Percentiles rank a stretch among this genome's conserved stretches.
Evolutionary conservation across 768 basidiomycete species (phyloP).

Genomic region (Auricularia sp.): DNA sequence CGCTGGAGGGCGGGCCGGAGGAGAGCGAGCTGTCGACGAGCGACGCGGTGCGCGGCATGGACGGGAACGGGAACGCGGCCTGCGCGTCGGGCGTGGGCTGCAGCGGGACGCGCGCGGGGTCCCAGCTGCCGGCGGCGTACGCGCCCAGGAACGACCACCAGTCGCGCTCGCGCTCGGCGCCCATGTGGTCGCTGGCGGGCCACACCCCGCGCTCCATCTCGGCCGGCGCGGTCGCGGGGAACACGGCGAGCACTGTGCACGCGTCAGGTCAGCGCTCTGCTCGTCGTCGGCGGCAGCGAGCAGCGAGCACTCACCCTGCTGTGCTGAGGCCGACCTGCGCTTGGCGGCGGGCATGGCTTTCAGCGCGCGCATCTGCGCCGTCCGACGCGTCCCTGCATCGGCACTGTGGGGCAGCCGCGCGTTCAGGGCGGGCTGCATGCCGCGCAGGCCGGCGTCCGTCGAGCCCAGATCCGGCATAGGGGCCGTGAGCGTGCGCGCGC

Average conservation of each 20-base stretch:
- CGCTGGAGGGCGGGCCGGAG: slow-evolving; percentile 13
- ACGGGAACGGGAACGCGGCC: slow-evolving; percentile 17
- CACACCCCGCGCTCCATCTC: neutral
- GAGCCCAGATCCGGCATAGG: no score
- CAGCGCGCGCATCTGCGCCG: no score
- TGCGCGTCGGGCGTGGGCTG: slow-evolving; percentile 31
- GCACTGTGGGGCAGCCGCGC: no score
- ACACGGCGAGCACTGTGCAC: neutral
- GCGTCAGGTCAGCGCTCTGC: neutral
- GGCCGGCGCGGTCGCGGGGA: neutral
- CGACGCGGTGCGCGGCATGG: slow-evolving; percentile 14
- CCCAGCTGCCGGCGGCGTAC: slow-evolving; percentile 71
- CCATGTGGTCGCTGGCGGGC: neutral
- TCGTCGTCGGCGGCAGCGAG: no score
- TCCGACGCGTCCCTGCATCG: no score
- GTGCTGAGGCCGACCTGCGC: no score
- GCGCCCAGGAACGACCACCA: slow-evolving; percentile 72
- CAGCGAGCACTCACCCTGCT: no score
- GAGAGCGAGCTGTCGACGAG: slow-evolving; percentile 7
- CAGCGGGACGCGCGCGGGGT: slow-evolving; percentile 59
- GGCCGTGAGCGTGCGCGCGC: no score
- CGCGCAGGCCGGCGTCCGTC: no score
- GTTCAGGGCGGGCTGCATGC: no score
- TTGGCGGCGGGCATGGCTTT: no score
- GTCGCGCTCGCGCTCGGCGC: slow-evolving; percentile 25